A percentile compares a stretch with the other conserved stretches of the same genome.
These are phyloP conservation scores for Prototheca stagnorum DNA, from an alignment of 163 green algal species.

Conservation along the genomic window DNA sequence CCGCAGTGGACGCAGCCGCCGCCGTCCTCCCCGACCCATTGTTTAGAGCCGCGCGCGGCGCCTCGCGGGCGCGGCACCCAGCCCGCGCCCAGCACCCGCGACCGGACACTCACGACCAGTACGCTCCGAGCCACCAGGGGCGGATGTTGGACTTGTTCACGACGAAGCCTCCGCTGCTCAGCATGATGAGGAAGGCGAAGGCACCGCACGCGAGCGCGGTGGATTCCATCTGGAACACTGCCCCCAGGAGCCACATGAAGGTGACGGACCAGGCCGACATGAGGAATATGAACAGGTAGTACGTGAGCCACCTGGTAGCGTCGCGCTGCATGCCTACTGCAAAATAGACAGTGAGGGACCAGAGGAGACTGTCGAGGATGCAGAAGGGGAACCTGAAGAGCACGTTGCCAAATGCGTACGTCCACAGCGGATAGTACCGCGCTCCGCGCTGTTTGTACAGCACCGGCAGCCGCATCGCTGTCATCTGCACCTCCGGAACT, in stretches of 20 bases:
- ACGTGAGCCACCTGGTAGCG: conserved; percentile 42
- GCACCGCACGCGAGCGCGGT: conserved; percentile 17
- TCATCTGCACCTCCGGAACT: conserved; percentile 16
- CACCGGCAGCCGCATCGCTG: conserved; percentile 25
- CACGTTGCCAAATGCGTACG: conserved; percentile 30
- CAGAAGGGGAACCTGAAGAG: conserved; percentile 44
- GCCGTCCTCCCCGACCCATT: too few species aligned
- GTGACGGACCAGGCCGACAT: conserved; percentile 18
- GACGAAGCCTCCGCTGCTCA: conserved; percentile 39
- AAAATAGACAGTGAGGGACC: conserved; percentile 36
- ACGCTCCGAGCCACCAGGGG: conserved; percentile 37
- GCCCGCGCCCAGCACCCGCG: too few species aligned
- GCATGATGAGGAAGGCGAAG: conserved; percentile 33
- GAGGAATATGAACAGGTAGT: conserved; percentile 28
- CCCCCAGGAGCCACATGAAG: conserved; percentile 30
- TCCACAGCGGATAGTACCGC: conserved; percentile 22
- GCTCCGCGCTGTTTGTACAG: conserved; percentile 52
- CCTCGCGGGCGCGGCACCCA: too few species aligned
- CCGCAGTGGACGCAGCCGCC: too few species aligned
- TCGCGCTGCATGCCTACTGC: conserved; percentile 15
- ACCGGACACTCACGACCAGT: too few species aligned
- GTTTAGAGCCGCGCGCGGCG: too few species aligned
- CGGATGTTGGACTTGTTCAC: conserved; percentile 34
- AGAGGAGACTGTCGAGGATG: conserved; percentile 32
- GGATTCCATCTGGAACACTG: conserved; percentile 16